Evolutionary conservation across 768 basidiomycete genomes (phyloP).

Genomic region (Coprinopsis sp.): DNA sequence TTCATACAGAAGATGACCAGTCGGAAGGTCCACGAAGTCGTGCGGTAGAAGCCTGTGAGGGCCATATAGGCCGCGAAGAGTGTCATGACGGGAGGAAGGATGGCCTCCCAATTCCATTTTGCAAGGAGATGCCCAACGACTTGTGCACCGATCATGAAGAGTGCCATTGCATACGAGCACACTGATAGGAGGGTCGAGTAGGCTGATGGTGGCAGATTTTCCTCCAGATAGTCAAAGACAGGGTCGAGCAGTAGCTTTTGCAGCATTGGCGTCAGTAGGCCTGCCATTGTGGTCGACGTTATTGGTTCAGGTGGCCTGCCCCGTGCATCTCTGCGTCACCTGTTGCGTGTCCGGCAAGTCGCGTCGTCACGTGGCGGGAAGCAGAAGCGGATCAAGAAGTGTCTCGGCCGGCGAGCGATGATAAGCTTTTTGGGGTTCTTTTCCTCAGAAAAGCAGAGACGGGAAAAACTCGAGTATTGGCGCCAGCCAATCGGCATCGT

Average conservation of each 20-base stretch:
- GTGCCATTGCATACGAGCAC: slow-evolving; percentile 40
- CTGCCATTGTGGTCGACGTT: slow-evolving; percentile 9
- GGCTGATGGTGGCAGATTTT: slow-evolving; percentile 50
- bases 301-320: background rate
- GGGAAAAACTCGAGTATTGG: too few relatives aligned
- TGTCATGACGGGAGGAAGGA: slow-evolving; percentile 72
- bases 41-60: slow-evolving; percentile 72
- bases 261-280: too few relatives aligned
- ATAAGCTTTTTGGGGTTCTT: too few relatives aligned
- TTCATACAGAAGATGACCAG: slow-evolving; percentile 67
- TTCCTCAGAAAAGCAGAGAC: too few relatives aligned
- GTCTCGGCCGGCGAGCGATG: too few relatives aligned
- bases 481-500: too few relatives aligned
- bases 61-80: slow-evolving; percentile 72
- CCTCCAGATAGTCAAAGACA: slow-evolving; percentile 49
- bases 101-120: slow-evolving; percentile 62
- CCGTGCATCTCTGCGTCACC: too few relatives aligned
- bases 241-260: slow-evolving; percentile 50
- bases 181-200: slow-evolving; percentile 50
- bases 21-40: slow-evolving; percentile 69
- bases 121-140: slow-evolving; percentile 46
- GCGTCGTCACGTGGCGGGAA: too few relatives aligned
- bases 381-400: too few relatives aligned
- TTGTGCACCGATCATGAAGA: slow-evolving; percentile 46
- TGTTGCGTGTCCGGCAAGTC: too few relatives aligned